Evolutionary conservation across 164 flowering plant species (phyloP).

Genomic region (Sedum album): DNA sequence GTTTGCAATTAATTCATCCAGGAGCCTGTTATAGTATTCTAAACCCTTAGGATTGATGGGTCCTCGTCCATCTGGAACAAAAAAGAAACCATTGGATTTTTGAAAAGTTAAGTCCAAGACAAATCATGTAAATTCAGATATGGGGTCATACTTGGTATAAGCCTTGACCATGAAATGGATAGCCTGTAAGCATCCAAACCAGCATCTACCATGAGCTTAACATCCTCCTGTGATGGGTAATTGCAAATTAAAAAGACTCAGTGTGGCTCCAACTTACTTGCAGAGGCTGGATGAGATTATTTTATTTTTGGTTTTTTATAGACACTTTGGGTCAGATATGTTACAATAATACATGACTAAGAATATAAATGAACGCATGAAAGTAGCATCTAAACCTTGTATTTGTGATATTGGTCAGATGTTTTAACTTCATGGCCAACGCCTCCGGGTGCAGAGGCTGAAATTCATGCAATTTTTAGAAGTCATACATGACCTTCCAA

Average conservation of each 20-base stretch:
- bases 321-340: too few species aligned
- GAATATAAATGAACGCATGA: background rate
- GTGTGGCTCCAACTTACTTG: background rate
- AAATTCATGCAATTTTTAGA: slow-evolving; percentile 22
- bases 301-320: slow-evolving; percentile 10
- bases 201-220: too few species aligned
- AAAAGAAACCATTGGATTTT: background rate
- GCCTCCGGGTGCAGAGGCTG: background rate
- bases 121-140: background rate
- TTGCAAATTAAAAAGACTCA: background rate
- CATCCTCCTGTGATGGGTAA: slow-evolving; percentile 39
- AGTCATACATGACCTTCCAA: slow-evolving; percentile 16
- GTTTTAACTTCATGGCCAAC: slow-evolving; percentile 41
- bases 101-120: background rate
- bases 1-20: slow-evolving; percentile 40
- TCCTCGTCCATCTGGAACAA: slow-evolving; percentile 23
- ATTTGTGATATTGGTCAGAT: slow-evolving; percentile 47
- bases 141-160: slow-evolving; percentile 37
- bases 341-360: too few species aligned
- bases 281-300: too few species aligned
- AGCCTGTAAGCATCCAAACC: too few species aligned
- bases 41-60: slow-evolving; percentile 64
- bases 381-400: slow-evolving; percentile 32
- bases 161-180: slow-evolving; percentile 62
- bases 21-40: slow-evolving; percentile 58